Percentiles rank a stretch among this genome's conserved stretches.
Conservation (phyloP, 257 asterid genomes). For the Cinchona pubescens region DNA sequence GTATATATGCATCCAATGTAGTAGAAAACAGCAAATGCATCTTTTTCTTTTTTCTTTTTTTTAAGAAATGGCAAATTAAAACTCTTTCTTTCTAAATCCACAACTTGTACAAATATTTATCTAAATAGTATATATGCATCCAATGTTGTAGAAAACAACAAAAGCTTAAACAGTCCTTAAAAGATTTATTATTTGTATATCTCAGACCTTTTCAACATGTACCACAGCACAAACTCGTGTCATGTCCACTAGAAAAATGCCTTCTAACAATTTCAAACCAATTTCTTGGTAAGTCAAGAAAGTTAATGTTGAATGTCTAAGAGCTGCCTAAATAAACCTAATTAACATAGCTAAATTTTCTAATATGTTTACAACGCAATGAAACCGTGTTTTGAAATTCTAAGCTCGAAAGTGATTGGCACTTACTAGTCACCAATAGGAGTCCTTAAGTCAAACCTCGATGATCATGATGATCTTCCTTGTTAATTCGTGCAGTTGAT, state of each 20-base stretch:
- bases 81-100: too few species aligned
- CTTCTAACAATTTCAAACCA: neutral
- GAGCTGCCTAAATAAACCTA: neutral
- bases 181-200: too few species aligned
- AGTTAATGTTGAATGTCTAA: neutral
- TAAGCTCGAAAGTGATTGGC: neutral
- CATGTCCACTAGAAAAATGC: neutral
- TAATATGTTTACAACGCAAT: too few species aligned
- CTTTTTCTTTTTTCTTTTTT: too few species aligned
- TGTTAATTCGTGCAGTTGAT: neutral
- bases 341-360: too few species aligned
- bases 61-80: too few species aligned
- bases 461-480: neutral
- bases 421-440: neutral
- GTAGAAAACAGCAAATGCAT: too few species aligned
- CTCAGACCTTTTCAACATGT: neutral
- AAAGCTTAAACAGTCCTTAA: too few species aligned
- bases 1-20: neutral
- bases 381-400: neutral
- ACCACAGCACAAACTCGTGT: too few species aligned
- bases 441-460: neutral
- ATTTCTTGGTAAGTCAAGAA: neutral
- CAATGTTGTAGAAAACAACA: too few species aligned
- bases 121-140: too few species aligned
- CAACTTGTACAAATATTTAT: too few species aligned